These are phyloP conservation scores for Verticillium albo-atrum DNA, from an alignment of 2,329 filamentous ascomycete species.

Conservation along the genomic window DNA sequence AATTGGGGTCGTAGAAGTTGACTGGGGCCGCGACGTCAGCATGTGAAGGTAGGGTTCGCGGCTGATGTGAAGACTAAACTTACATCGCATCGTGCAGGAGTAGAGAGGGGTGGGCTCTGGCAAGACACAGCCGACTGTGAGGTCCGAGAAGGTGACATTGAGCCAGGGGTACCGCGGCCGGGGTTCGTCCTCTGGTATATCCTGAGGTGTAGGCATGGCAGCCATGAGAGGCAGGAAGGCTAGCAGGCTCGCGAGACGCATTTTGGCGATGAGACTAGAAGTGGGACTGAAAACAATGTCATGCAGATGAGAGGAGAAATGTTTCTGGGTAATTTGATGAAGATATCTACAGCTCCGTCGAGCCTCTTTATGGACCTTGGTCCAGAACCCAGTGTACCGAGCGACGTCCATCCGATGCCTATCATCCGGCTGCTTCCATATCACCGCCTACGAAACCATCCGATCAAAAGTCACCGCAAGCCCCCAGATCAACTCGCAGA, in stretches of 20 bases:
- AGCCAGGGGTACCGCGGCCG: conserved; percentile 8
- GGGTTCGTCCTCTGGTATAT: neutral
- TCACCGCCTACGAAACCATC: neutral
- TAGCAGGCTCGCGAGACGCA: neutral
- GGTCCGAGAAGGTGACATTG: conserved; percentile 9
- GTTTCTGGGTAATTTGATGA: too few species aligned
- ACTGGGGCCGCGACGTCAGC: conserved; percentile 6
- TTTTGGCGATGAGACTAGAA: neutral
- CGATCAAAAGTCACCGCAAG: neutral
- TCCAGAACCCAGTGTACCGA: too few species aligned
- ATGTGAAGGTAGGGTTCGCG: neutral
- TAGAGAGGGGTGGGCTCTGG: neutral
- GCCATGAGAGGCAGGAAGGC: neutral
- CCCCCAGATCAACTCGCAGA: neutral
- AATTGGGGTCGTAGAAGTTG: conserved; percentile 12
- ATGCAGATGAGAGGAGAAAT: too few species aligned
- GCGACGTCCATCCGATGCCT: too few species aligned
- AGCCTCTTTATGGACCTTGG: neutral
- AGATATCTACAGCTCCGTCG: too few species aligned
- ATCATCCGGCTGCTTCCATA: neutral
- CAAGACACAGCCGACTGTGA: conserved; percentile 4
- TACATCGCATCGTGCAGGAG: conserved; percentile 8
- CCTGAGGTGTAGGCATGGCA: neutral
- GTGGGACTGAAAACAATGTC: neutral
- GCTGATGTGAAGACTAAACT: neutral